These are phyloP conservation scores for Ophiobolus disseminans DNA, from an alignment of 2,329 filamentous ascomycete species.

Conservation along the genomic window DNA sequence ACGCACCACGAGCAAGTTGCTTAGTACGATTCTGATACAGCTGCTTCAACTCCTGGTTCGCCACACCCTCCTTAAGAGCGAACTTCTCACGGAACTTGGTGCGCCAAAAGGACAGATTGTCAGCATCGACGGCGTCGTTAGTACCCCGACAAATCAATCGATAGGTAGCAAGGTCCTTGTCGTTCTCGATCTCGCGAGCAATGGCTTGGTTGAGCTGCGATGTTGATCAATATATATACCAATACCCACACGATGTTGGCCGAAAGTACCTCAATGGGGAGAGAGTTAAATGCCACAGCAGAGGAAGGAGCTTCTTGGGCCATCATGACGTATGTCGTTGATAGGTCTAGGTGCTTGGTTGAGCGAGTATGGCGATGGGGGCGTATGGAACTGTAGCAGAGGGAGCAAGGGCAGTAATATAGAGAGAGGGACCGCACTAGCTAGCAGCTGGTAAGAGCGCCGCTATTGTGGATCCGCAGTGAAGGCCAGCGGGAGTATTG, in stretches of 20 bases:
- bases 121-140: conserved; percentile 49
- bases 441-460: conserved; percentile 3
- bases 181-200: conserved; percentile 45
- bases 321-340: conserved; percentile 21
- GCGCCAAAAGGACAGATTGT: conserved; percentile 57
- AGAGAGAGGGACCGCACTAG: background rate
- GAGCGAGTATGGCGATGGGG: background rate
- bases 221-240: conserved; percentile 1
- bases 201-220: conserved; percentile 52
- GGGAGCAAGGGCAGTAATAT: background rate
- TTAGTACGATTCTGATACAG: conserved; percentile 45
- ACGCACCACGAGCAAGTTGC: conserved; percentile 30
- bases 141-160: conserved; percentile 50
- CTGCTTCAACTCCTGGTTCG: conserved; percentile 43
- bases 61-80: conserved; percentile 38
- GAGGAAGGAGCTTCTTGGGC: conserved; percentile 6
- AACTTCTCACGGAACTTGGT: conserved; percentile 52
- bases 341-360: background rate
- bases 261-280: conserved; percentile 42
- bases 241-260: background rate
- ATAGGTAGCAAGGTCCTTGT: conserved; percentile 55
- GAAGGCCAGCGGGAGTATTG: conserved; percentile 3
- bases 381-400: background rate
- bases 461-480: conserved; percentile 6
- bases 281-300: conserved; percentile 36